Conservation (phyloP, 164 flowering plant species). For the Vitis riparia region DNA sequence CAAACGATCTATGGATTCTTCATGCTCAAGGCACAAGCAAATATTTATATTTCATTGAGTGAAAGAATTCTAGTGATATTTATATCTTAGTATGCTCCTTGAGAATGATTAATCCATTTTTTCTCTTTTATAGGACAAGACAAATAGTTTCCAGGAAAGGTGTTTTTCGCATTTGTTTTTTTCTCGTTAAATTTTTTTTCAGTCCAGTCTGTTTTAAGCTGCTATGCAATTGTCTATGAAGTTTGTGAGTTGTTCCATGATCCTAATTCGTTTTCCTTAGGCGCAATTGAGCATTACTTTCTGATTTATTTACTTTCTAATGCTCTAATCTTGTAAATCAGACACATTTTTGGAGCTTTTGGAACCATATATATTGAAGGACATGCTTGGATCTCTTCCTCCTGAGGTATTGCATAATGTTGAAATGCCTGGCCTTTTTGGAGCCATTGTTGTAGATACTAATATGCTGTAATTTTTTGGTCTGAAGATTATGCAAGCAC, state of each 20-base stretch:
- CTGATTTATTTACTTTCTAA: conserved; percentile 1
- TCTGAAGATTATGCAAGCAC: conserved; percentile 93
- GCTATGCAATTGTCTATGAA: too few species aligned
- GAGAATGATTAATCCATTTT: neutral
- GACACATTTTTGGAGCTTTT: conserved; percentile 97
- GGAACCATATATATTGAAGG: conserved; percentile 95
- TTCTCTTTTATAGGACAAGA: too few species aligned
- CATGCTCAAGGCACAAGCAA: too few species aligned
- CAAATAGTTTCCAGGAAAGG: too few species aligned
- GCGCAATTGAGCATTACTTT: neutral
- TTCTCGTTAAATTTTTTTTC: too few species aligned
- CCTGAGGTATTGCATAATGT: conserved; percentile 66
- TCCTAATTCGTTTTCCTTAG: neutral
- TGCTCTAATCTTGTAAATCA: conserved; percentile 13
- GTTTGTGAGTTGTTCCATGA: too few species aligned
- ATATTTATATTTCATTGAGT: too few species aligned
- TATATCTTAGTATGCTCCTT: neutral
- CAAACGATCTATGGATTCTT: too few species aligned
- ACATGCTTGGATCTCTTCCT: conserved; percentile 94
- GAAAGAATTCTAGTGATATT: neutral
- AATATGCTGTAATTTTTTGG: conserved; percentile 2
- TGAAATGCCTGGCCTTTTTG: conserved; percentile 2
- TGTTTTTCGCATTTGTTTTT: too few species aligned
- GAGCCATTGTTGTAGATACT: neutral
- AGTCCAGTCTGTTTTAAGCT: too few species aligned